A percentile compares a stretch with the other conserved stretches of the same genome.
Evolutionary conservation across 2,329 filamentous ascomycete genomes (phyloP).

Genomic region (Paecilomyces dactylethromorphus): DNA sequence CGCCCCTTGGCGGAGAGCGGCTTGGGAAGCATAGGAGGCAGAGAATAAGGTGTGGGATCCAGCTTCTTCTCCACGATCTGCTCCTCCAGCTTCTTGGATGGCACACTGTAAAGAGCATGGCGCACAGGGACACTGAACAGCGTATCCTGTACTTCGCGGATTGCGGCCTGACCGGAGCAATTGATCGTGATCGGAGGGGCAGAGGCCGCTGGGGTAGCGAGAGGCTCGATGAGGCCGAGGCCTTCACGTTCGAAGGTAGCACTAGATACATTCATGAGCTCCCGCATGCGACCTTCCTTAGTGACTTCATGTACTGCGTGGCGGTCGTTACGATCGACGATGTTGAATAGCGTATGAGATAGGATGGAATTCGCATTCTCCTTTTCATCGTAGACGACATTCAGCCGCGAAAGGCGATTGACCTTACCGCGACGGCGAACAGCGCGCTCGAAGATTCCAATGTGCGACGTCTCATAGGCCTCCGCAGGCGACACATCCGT

Average conservation of each 20-base stretch:
- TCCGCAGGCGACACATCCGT: conserved; percentile 70
- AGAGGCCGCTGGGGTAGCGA: conserved; percentile 67
- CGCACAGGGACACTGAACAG: conserved; percentile 76
- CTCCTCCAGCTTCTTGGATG: conserved; percentile 57
- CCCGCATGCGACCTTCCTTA: conserved; percentile 63
- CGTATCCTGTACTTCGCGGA: conserved; percentile 58
- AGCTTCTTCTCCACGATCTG: conserved; percentile 68
- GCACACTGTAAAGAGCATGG: conserved; percentile 63
- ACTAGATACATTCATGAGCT: conserved; percentile 72
- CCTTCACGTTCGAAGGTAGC: conserved; percentile 62
- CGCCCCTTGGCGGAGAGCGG: conserved; percentile 75
- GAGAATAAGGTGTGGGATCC: conserved; percentile 46
- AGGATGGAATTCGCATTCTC: conserved; percentile 61
- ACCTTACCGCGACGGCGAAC: conserved; percentile 47
- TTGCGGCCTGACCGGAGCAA: conserved; percentile 61
- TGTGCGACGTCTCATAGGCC: conserved; percentile 61
- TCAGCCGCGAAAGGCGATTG: conserved; percentile 59
- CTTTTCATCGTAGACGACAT: conserved; percentile 60
- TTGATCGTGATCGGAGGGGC: conserved; percentile 81
- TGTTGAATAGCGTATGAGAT: conserved; percentile 72
- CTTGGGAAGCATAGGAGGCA: conserved; percentile 67
- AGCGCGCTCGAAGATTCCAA: conserved; percentile 68
- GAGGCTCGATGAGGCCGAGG: conserved; percentile 72
- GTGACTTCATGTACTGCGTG: conserved; percentile 64
- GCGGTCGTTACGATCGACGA: conserved; percentile 63